Evolutionary conservation across 2,329 filamentous ascomycete genomes (phyloP), one percentile per base, ranked within the genome.

Genomic region (Pseudopithomyces chartarum): DNA sequence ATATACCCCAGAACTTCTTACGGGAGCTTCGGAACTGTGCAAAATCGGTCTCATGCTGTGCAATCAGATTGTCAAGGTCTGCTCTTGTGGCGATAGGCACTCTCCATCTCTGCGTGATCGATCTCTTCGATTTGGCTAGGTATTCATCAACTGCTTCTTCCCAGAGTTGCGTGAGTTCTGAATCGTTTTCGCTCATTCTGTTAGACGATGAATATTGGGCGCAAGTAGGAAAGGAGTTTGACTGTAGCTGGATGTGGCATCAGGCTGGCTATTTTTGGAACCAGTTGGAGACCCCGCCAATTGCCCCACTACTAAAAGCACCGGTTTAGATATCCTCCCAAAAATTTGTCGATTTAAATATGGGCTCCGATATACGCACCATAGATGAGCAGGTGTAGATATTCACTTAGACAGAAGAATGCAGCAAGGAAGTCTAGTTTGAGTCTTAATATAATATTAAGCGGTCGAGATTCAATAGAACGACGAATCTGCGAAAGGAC

Each of bases 81-180:
- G 47, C 47, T 26, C 26, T 33, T 17, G 47, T 50, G 19, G n/a
- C 15, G 3, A 39, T 23, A 4, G 47, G 47, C 17, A 13, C 11
- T 19, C 39, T 50, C 47, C 47, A 50, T 20, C 26, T 39, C 13
- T 50, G 47, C 17, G 33, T 33, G 20, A 50, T 19, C 3, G 32
- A 39, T 19, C 47, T 22, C 32, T 50, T 50, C 47, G 33, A 50
- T 17, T 50, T 50, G 47, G 15, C 39, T 17, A 50, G 17, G 47
- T 39, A 50, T 23, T 36, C 47, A 15, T 50, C 47, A 17, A 50
- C 47, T 5, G 47, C 47, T 26, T 39, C 32, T 26, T 50, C 47
- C 47, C 47, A 50, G 23, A 50, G 47, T n/a, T 39, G 47, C n/a
- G 33, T 40, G 33, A 50, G n/a, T 33, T 50, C 47, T n/a, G 47